Evolutionary conservation across 768 basidiomycete species (phyloP), one percentile per base, ranked within the genome.

Genomic region (Neoboletus magnificus): DNA sequence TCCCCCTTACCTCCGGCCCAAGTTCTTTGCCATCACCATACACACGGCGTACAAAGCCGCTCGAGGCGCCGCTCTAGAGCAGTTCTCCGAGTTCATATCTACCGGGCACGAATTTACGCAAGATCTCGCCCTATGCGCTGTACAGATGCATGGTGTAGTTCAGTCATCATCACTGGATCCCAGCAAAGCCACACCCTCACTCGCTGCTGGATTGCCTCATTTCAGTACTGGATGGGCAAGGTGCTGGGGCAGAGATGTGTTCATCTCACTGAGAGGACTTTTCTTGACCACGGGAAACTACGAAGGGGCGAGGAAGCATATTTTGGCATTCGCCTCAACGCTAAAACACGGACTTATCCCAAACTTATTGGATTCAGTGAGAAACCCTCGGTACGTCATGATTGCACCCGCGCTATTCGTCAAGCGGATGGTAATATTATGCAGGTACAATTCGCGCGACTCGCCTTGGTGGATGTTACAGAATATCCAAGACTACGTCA

Each of bases 391-490:
- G 86, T 92, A 73, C 49, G 78, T 67, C 11, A 7, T 30, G 25
- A 8, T 32, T 46, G 3, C 18, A 23, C 18, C 5, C 22, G 48
- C 45, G 16, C 27, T 30, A 16, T 35, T 8, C 12, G 35, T 23
- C 22, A 22, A 41, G 32, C 35, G 44, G 29, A 16, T 25, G 29
- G 22, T 47, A 15, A 58, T 25, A 7, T 6, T 40, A 20, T 40
- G 10, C 56, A 90, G 90, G 58, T 95, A 93, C 72, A 98, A 98
- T 71, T 98, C 93, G 5, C 87, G 97, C 50, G 97, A 99, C 69
- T 93, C 93, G 8, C 96, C 97, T 5, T 98, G 95, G 96, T 98
- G 94, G 93, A 96, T 98, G 91, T 70, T 98, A 55, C 96, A 99
- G 70, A 97, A 90, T 66, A 97, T 99, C 52, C 97, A 98, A 66